Conservation (phyloP, 225 moss, liverwort and hornwort species). For the Marchantia polymorpha region DNA sequence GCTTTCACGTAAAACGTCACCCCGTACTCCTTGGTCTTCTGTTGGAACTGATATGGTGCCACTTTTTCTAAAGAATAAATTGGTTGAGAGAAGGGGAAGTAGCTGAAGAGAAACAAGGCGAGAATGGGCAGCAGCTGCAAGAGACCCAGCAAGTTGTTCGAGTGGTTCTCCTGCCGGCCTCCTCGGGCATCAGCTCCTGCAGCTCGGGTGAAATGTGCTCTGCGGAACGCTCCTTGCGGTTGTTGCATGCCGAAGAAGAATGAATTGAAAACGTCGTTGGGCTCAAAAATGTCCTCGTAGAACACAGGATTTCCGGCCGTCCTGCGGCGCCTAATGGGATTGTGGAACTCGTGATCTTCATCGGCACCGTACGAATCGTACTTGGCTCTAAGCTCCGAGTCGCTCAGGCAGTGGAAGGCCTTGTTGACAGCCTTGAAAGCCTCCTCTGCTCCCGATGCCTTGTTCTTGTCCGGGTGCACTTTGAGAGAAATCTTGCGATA, state of each 20-base stretch:
- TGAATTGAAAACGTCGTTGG: conserved; percentile 92
- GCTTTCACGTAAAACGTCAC: conserved; percentile 85
- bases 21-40: conserved; percentile 77
- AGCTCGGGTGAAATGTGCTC: conserved; percentile 63
- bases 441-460: conserved; percentile 78
- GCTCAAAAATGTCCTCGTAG: conserved; percentile 88
- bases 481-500: conserved; percentile 95
- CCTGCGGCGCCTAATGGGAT: conserved; percentile 50
- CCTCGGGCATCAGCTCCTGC: conserved; percentile 25
- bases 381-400: conserved; percentile 80
- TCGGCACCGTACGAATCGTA: conserved; percentile 90
- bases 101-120: conserved; percentile 84
- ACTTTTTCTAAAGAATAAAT: conserved; percentile 79
- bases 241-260: conserved; percentile 99
- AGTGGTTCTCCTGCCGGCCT: conserved; percentile 43
- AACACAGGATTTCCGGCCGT: conserved; percentile 44
- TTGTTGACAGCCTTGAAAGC: conserved; percentile 93
- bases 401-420: conserved; percentile 74
- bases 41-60: conserved; percentile 72
- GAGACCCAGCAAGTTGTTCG: conserved; percentile 51
- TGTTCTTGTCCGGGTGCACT: conserved; percentile 99
- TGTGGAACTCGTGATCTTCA: conserved; percentile 69
- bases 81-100: conserved; percentile 94
- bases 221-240: conserved; percentile 64
- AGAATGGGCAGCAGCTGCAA: conserved; percentile 91